Evolutionary conservation across 1,284 basidiomycete species (phyloP).

Genomic region (Tetrapyrgos nigripes): DNA sequence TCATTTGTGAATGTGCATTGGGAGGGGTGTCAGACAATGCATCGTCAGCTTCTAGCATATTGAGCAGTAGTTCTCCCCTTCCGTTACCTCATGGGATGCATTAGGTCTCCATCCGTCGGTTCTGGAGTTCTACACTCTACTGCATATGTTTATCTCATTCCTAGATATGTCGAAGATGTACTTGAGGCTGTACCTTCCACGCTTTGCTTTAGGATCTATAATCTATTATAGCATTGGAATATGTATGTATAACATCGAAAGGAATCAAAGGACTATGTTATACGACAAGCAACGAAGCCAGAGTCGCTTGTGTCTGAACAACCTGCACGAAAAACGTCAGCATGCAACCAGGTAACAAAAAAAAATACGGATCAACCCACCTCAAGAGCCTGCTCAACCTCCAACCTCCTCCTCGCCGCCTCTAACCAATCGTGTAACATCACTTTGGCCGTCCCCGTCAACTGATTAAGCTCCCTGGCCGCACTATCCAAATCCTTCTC

Average conservation of each 20-base stretch:
- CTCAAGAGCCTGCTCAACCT: conserved; percentile 94
- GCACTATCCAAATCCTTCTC: conserved; percentile 95
- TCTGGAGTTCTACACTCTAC: not conserved
- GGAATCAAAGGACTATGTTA: conserved; percentile 35
- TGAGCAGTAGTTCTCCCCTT: not conserved
- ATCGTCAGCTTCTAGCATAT: not conserved
- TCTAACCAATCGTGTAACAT: conserved; percentile 92
- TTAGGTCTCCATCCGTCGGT: not conserved
- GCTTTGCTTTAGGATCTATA: not conserved
- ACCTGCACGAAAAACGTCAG: conserved; percentile 53
- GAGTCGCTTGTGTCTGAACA: conserved; percentile 76
- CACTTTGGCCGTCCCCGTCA: conserved; percentile 86
- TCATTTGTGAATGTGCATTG: conserved; percentile 82
- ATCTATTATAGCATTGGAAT: not conserved
- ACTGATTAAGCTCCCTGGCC: conserved; percentile 89
- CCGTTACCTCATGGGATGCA: not conserved
- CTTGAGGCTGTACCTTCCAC: not conserved
- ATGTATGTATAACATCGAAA: not conserved
- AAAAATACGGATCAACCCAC: conserved; percentile 48
- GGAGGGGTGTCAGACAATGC: conserved; percentile 15
- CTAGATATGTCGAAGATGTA: not conserved
- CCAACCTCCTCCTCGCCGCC: conserved; percentile 87
- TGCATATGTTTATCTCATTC: not conserved
- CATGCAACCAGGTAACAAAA: conserved; percentile 1
- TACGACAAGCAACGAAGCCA: conserved; percentile 70